Evolutionary conservation across 805 yeast species (phyloP), one percentile per base, ranked within the genome.

Genomic region (Metschnikowia sp.): DNA sequence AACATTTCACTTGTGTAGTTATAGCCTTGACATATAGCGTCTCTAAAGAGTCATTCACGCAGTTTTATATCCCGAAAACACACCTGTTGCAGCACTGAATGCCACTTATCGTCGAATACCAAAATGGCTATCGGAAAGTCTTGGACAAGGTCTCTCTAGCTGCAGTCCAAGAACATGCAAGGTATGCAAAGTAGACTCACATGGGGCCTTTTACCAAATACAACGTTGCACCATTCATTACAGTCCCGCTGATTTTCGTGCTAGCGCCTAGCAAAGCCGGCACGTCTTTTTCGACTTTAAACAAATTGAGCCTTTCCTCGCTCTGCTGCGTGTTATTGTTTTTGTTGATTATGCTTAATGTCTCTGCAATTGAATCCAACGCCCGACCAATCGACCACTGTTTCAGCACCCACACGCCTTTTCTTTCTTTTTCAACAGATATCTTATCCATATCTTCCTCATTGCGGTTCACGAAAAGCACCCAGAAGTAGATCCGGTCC

Each of bases 311-410:
- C 47, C 76, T 63, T 45, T 75, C 72, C 13, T 64, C 60, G 4
- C 63, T 56, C 26, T 74, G 76, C 33, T 58, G 66, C 3, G 75
- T 76, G 31, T 60, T 56, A 57, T 79, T 80, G 54, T 82, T 82
- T 32, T 61, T 60, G 59, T 82, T 82, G 42, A 63, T 63, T 11
- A 83, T 73, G 45, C 67, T 71, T 47, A 80, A 60, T 34, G 65
- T 57, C 29, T 72, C 76, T 8, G 84, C 75, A 7, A 77, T 70
- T 22, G 72, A 69, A 59, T 82, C 88, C 32, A 83, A 59, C 13
- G 80, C 74, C 45, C 81, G 63, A 1, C 88, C 88, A 31, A 81
- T 74, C 0, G 82, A 78, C 85, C 86, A 82, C 29, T 71, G 64
- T 47, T 73, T 77, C 13, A 79, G 78, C 11, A 81, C 74, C 59